Base-by-base conservation (phyloP, 2,329 filamentous ascomycete genomes). In the Colletotrichum karsti region DNA sequence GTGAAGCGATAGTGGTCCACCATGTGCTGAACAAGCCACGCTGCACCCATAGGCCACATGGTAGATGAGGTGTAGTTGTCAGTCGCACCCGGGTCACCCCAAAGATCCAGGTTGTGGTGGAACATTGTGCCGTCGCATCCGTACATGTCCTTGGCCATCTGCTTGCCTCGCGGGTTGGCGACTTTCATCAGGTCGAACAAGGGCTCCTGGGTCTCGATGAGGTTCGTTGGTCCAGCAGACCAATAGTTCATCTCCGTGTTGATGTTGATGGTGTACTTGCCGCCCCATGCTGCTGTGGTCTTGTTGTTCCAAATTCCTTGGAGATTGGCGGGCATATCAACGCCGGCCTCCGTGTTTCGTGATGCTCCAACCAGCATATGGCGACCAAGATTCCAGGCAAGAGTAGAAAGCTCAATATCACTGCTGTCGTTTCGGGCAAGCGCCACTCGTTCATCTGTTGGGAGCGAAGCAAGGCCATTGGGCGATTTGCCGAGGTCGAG, bases 181-280 rank as follows among this genome's bases (percentile, higher is more conserved):
- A 75, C 73, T 15, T 79, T 74, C 8, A 81, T 70, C 3, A 79
- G 72, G 10, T 77, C 73, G 35, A 85, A 81, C 0, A 87, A 62
- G 0, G 84, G 82, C 2, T 75, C 59, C 18, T 83, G 78, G 3
- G 77, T 80, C 44, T 84, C 81, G 4, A 72, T 56, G 0, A 81
- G 69, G 5, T 77, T 77, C 4, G 75, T 76, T 3, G 74, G 63
- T 5, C 75, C 73, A 1, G 74, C 74, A 0, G 76, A 77, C 80
- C 80, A 83, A 68, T 83, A 82, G 71, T 82, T 82, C 74, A 77
- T 77, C 68, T 83, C 74, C 2, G 78, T 69, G 58, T 83, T 83
- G 72, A 82, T 81, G 70, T 83, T 83, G 63, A 82, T 77, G 4
- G 81, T 82, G 67, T 78, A 83, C 69, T 82, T 82, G 46, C 76